phyloP scores from a whole-genome alignment of 2,329 filamentous ascomycete species.

The Lachnellula hyalina region DNA sequence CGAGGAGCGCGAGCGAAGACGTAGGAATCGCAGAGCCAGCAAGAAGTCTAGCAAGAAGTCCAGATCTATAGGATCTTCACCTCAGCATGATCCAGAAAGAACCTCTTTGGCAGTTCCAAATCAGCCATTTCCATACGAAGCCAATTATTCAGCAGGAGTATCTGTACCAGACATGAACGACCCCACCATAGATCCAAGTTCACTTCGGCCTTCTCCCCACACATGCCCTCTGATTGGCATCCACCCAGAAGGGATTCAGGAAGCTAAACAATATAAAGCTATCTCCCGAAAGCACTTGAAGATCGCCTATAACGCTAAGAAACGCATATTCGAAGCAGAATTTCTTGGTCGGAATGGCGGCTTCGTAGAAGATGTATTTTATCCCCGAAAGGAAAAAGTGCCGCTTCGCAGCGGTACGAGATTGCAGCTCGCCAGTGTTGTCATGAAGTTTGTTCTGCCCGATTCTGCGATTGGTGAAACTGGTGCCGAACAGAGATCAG shows the following conservation, averaged over 20 bases:
- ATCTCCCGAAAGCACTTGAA: conserved; percentile 71
- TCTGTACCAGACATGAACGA: conserved; percentile 56
- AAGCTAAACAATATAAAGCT: conserved; percentile 59
- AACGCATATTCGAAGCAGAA: conserved; percentile 58
- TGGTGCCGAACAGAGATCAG: conserved; percentile 47
- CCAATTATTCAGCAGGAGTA: conserved; percentile 36
- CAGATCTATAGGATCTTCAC: conserved; percentile 42
- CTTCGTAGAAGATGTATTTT: conserved; percentile 58
- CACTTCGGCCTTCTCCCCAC: conserved; percentile 54
- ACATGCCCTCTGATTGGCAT: conserved; percentile 65
- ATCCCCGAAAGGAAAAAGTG: conserved; percentile 47
- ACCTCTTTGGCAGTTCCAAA: conserved; percentile 28
- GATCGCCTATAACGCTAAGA: conserved; percentile 62
- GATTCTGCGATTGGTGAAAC: conserved; percentile 53
- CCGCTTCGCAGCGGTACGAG: conserved; percentile 57
- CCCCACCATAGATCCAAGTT: conserved; percentile 50
- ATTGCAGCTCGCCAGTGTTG: conserved; percentile 68
- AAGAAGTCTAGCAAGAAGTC: conserved; percentile 37
- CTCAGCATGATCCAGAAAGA: conserved; percentile 28
- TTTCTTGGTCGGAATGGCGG: conserved; percentile 60
- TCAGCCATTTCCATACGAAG: conserved; percentile 40
- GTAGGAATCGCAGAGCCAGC: conserved; percentile 35
- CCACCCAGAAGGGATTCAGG: conserved; percentile 60
- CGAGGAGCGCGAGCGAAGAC: conserved; percentile 43
- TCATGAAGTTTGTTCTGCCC: conserved; percentile 64